Base-by-base conservation (phyloP, 1,284 basidiomycete genomes). In the Rhodotorula sp. region DNA sequence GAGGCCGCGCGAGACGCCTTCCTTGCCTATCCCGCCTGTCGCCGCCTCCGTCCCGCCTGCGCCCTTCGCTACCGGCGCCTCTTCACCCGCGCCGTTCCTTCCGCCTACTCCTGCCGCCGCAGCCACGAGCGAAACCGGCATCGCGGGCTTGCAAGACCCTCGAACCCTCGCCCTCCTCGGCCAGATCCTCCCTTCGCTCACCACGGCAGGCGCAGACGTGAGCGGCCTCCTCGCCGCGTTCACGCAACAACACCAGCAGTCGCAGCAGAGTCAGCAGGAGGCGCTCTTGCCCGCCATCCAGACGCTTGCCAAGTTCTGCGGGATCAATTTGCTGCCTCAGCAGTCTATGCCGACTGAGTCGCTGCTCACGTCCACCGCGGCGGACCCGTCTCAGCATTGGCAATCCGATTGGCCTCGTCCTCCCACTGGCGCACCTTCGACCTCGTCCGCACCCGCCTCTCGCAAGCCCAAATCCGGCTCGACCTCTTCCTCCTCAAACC, bases 251-350 rank as follows among this genome's bases (percentile, higher is more conserved):
- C 40, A 44, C 40, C 40, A 44, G 40, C 37, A 40, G 7, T 40
- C 37, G 37, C 37, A 40, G 37, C 40, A 44, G 40, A 44, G 40
- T 18, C 40, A 44, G 40, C 53, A 48, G 20, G 66, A 65, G 18
- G 47, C 57, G 20, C 56, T 71, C 15, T 48, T 71, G 16, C 66
- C 64, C 13, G 69, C 69, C 18, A 44, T 73, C 6, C 58, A 60
- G 44, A 72, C 61, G 28, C 71, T 74, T 31, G 73, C 73, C 4
- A 56, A 60, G 54, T 68, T 65, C 51, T 74, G 62, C 57, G 68
- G 68, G 16, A 37, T 70, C 46, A 34, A 57, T 4, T 30, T 70
- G 5, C 62, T 64, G 2, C 46, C 40, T 30, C 18, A 22, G 46
- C 9, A 30, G 18, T 22, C 55, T 50, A 20, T 44, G 24, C 5